Evolutionary conservation across 345 rosid genomes (phyloP).

Genomic region (Eucalyptus regnans): DNA sequence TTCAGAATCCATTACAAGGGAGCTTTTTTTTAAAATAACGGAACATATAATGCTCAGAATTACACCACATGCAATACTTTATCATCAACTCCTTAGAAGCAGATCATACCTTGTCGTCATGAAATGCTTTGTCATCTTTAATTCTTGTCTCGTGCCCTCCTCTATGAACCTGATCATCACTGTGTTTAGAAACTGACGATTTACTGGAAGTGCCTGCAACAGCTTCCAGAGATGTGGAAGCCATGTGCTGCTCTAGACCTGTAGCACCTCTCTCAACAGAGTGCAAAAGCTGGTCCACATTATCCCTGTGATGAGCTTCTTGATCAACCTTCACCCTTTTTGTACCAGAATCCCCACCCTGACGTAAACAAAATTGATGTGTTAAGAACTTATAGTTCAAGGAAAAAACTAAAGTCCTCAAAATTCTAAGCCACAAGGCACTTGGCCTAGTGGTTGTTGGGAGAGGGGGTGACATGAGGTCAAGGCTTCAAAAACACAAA

Average conservation of each 20-base stretch:
- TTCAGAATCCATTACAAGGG: not conserved
- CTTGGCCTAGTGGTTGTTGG: not conserved
- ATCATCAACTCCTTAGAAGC: not conserved
- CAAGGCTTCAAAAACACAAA: not conserved
- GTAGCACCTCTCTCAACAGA: constrained; percentile 32
- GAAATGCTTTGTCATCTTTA: constrained; percentile 38
- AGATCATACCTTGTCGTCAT: constrained; percentile 45
- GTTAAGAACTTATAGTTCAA: not conserved
- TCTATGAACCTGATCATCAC: constrained; percentile 49
- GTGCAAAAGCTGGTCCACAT: constrained; percentile 21
- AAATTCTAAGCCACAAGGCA: not conserved
- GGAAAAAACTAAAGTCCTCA: not conserved
- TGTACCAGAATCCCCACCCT: constrained; percentile 66
- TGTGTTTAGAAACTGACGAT: constrained; percentile 10
- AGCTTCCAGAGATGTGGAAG: constrained; percentile 37
- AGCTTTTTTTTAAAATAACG: not conserved
- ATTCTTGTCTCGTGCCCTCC: constrained; percentile 54
- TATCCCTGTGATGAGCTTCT: constrained; percentile 18
- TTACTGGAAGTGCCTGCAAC: constrained; percentile 42
- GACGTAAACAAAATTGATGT: not conserved
- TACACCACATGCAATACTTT: not conserved
- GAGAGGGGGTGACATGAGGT: not conserved
- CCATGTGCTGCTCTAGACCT: constrained; percentile 40
- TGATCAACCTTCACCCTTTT: constrained; percentile 78
- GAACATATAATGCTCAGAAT: not conserved